Conservation (phyloP, 352 stramenopile genomes). For the Peronosclerospora sorghi region DNA sequence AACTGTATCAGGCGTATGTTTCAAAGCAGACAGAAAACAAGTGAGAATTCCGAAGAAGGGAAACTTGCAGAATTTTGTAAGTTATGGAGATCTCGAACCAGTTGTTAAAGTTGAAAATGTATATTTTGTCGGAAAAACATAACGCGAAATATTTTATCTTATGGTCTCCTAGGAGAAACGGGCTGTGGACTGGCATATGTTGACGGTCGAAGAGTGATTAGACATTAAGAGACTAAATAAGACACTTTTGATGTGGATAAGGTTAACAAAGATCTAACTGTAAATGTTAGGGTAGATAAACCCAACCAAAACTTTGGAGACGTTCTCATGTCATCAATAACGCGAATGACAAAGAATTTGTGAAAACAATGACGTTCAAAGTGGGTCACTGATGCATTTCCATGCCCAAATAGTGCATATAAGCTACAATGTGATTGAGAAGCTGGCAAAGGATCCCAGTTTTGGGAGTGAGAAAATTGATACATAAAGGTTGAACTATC, state of each 20-base stretch:
- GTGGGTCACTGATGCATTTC: neutral
- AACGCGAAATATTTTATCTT: neutral
- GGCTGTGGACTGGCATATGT: neutral
- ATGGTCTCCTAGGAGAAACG: neutral
- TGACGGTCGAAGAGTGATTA: too few relatives aligned
- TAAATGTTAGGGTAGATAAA: neutral
- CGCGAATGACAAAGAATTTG: neutral
- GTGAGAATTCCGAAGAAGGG: neutral
- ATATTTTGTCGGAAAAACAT: too few relatives aligned
- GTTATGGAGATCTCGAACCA: too few relatives aligned
- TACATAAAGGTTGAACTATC: neutral
- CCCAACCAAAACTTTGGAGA: neutral
- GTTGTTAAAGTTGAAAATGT: too few relatives aligned
- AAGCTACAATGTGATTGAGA: neutral
- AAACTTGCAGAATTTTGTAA: too few relatives aligned
- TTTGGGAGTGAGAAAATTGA: constrained; percentile 1
- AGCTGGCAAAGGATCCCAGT: neutral
- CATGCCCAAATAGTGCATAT: constrained; percentile 1
- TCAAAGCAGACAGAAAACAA: neutral
- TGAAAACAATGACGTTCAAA: neutral
- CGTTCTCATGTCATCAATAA: neutral
- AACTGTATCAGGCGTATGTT: neutral
- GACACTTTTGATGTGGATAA: neutral
- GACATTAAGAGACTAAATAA: neutral
- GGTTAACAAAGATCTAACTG: neutral